These are phyloP conservation scores for Fraxinus greggii DNA, from an alignment of 305 asterid genomes.

Conservation along the genomic window DNA sequence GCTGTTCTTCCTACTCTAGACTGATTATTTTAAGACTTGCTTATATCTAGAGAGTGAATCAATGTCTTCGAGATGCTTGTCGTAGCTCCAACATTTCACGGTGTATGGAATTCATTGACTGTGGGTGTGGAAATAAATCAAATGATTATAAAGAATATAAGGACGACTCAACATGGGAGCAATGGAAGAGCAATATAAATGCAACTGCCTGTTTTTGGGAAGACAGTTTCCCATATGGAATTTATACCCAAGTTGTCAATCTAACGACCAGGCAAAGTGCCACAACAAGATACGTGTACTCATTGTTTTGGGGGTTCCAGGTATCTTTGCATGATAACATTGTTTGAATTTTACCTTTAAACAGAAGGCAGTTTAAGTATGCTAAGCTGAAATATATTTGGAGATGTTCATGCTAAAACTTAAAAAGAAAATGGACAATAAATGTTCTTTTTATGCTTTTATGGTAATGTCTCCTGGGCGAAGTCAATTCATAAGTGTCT, in stretches of 20 bases:
- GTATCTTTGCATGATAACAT: slow-evolving; percentile 34
- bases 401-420: background rate
- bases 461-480: background rate
- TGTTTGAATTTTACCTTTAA: background rate
- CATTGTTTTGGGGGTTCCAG: slow-evolving; percentile 95
- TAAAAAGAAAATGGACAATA: background rate
- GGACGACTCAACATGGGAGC: slow-evolving; percentile 35
- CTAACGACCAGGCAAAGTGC: slow-evolving; percentile 51
- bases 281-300: slow-evolving; percentile 61
- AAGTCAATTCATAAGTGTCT: background rate
- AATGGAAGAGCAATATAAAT: slow-evolving; percentile 49
- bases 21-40: slow-evolving; percentile 13
- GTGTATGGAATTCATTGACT: slow-evolving; percentile 62
- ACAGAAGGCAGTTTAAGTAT: background rate
- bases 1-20: background rate
- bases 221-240: slow-evolving; percentile 58
- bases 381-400: background rate
- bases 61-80: slow-evolving; percentile 78
- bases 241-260: slow-evolving; percentile 54
- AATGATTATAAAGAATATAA: slow-evolving; percentile 11
- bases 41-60: slow-evolving; percentile 71
- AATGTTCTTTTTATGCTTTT: background rate
- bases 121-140: slow-evolving; percentile 58
- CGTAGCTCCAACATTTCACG: slow-evolving; percentile 15
- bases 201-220: slow-evolving; percentile 60